Evolutionary conservation across 2,329 filamentous ascomycete genomes (phyloP).

Genomic region (Metarhizium robertsii): DNA sequence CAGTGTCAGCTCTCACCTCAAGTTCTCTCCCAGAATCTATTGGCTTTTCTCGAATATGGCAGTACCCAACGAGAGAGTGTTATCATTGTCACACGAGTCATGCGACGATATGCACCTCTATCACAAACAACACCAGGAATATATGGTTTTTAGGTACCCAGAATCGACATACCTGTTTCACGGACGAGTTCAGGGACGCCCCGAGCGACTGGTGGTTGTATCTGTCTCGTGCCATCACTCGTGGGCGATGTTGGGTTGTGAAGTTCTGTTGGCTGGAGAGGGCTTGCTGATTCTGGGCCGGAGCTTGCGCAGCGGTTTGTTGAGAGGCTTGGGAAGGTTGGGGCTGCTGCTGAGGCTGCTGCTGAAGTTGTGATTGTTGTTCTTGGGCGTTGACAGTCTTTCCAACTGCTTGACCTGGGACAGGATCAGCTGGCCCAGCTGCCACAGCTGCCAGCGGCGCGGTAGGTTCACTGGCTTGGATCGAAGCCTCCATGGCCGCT

Average conservation of each 20-base stretch:
- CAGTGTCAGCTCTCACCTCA: not conserved
- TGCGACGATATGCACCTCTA: not conserved
- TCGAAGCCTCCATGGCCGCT: constrained; percentile 4
- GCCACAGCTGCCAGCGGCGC: not conserved
- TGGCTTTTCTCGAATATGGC: not conserved
- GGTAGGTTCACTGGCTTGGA: not conserved
- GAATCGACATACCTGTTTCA: constrained; percentile 55
- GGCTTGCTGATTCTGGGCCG: constrained; percentile 5
- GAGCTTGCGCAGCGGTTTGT: constrained; percentile 8
- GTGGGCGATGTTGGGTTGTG: constrained; percentile 16
- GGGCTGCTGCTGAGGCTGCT: constrained; percentile 12
- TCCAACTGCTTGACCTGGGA: not conserved
- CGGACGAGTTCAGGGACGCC: constrained; percentile 47
- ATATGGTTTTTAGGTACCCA: not conserved
- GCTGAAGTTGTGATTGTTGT: constrained; percentile 6
- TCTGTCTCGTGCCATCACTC: constrained; percentile 35
- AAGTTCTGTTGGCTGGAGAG: constrained; percentile 10
- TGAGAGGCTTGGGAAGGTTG: not conserved
- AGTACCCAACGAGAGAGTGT: not conserved
- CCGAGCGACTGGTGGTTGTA: constrained; percentile 61
- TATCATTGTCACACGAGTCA: not conserved
- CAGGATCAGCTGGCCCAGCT: constrained; percentile 1
- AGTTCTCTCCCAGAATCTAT: not conserved
- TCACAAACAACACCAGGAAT: not conserved
- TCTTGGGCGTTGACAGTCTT: not conserved